Evolutionary conservation across 2,329 filamentous ascomycete genomes (phyloP), one percentile per base, ranked within the genome.

Genomic region (Rutstroemia sp.): DNA sequence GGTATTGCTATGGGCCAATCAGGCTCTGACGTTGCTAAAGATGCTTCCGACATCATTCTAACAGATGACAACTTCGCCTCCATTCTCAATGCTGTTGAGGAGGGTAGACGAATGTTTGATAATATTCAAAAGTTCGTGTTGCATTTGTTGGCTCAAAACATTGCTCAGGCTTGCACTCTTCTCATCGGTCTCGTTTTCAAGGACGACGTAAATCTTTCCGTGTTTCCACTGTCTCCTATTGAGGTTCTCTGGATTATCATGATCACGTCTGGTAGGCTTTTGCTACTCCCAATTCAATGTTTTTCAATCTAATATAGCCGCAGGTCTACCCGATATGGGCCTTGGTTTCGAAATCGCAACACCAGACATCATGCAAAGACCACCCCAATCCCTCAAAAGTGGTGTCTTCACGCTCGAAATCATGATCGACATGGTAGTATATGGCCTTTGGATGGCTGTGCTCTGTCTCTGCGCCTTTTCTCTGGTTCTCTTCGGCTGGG

Each of bases 171-270:
- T 7, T 84, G 88, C 60, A 84, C 89, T 1, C 77, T 95, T 16
- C 82, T 95, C 25, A 84, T 90, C 40, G 91, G 91, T 53, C 81
- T 95, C 4, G 87, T 78, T 0, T 95, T 95, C 74, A 87, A 90
- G 65, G 91, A 95, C 67, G 63, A 72, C 2, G 74, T 77, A 9
- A 79, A 81, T 8, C 79, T 88, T 59, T 94, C 89, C 0, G 89
- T 95, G 9, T 95, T 95, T 70, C 91, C 90, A 4, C 81, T 95
- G 46, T 84, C 88, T 0, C 89, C 91, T 0, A 83, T 95, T 10
- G 86, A 95, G 65, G 92, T 95, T 60, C 80, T 96, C 58, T 96
- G 89, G 90, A 89, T 96, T 70, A 95, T 95, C 72, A 92, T 95
- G 87, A 81, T 94, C 55, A 96, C 91, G 0, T 92, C 88, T 42